A percentile compares a stretch with the other conserved stretches of the same genome.
These are phyloP conservation scores for Nakaseomyces bracarensis DNA, from an alignment of 1,139 yeast genomes.

Conservation along the genomic window DNA sequence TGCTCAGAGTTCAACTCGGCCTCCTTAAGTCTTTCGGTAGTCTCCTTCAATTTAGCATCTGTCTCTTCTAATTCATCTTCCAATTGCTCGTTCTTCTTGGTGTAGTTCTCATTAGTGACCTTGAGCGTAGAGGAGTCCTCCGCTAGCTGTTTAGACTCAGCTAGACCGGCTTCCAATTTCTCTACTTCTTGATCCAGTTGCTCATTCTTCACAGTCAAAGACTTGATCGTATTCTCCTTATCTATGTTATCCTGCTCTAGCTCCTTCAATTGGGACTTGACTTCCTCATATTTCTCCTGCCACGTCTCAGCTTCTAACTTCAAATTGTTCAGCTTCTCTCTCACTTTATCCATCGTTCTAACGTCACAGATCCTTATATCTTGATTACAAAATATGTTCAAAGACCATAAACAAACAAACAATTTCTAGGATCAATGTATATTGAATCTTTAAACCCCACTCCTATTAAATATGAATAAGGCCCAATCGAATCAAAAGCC, in stretches of 20 bases:
- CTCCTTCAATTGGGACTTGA: conserved; percentile 69
- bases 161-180: conserved; percentile 66
- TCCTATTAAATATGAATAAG: no score
- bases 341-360: conserved; percentile 29
- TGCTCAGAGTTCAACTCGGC: conserved; percentile 96
- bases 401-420: no score
- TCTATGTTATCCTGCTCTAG: conserved; percentile 61
- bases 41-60: conserved; percentile 84
- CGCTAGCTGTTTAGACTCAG: conserved; percentile 78
- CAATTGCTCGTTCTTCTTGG: conserved; percentile 84
- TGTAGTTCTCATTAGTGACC: conserved; percentile 79
- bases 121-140: conserved; percentile 89
- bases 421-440: no score
- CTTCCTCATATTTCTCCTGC: conserved; percentile 93
- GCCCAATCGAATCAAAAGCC: no score
- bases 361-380: not conserved
- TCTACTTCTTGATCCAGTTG: conserved; percentile 85
- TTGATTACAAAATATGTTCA: not conserved
- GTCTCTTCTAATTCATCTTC: conserved; percentile 93
- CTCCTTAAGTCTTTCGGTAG: conserved; percentile 90
- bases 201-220: conserved; percentile 82
- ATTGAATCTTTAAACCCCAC: no score
- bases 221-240: conserved; percentile 90
- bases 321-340: conserved; percentile 69
- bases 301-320: conserved; percentile 94